Evolutionary conservation across 352 stramenopile species (phyloP), one percentile per base, ranked within the genome.

Genomic region (Chloridella minuta): DNA sequence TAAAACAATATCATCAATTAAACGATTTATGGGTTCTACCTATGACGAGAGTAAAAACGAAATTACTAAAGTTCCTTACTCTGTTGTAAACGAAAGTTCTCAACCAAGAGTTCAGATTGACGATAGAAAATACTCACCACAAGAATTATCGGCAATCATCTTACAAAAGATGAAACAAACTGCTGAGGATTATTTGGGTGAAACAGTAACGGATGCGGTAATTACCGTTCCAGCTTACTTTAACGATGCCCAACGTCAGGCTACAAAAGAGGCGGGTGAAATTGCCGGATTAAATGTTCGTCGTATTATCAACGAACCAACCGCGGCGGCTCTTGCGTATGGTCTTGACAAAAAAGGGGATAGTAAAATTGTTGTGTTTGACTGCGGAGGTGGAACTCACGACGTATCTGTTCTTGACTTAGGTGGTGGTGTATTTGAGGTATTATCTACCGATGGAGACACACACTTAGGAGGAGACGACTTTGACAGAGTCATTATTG

Each of bases 281-380:
- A 99, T 99, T 90, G 92, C 95, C 16, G 97, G 97, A 85, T 88
- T 99, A 18, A 95, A 93, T 21, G 96, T 99, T 22, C 91, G 97
- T 89, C 94, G 97, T 88, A 98, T 99, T 89, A 99, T 99, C 91
- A 99, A 99, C 91, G 97, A 99, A 90, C 97, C 88, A 52, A 97
- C 93, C n/a, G 93, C 94, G 21, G 94, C 94, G 0, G 94, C 94
- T 86, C 93, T 97, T 87, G 92, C 93, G 10, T 97, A 97, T 88
- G 93, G 93, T 87, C 90, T 97, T 49, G 92, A 97, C 88, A 95
- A 96, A 88, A 93, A 92, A 49, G 91, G 91, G 85, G 93, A 97
- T 88, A 92, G 93, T 85, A 97, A 95, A 87, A 91, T 97, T 30
- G 88, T 97, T 18, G 92, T 97, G 16, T 97, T 96, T 87, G 93